Base-by-base conservation (phyloP, 2,329 filamentous ascomycete genomes). In the Colletotrichum sp. region DNA sequence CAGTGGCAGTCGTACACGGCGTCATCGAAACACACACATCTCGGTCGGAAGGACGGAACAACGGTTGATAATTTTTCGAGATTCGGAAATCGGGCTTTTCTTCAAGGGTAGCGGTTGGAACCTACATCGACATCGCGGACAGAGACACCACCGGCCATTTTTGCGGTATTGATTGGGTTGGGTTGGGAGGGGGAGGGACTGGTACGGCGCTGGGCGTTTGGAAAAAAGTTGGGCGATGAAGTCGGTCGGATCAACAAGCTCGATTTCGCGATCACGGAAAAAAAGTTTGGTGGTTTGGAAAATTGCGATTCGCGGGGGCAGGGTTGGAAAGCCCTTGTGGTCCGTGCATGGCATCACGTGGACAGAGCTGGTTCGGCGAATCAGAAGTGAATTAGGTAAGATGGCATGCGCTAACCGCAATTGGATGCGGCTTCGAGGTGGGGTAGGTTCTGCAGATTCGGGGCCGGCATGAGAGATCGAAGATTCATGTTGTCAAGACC, bases 121-220 rank as follows among this genome's bases (percentile, higher is more conserved):
- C 92, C 89, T 93, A 95, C 93, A 92, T 95, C 94, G 87, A 96
- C 94, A 90, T 96, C 95, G 89, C 94, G 94, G 89, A 96, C 95
- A 84, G 90, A 92, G 87, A 95, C 91, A 88, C 94, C 95, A 88
- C 94, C 92, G 86, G 90, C 89, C 95, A 96, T 96, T 87, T 90
- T 95, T 89, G 89, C 90, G 90, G 90, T 92, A 81, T 79, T 81
- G 79, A 83, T 86, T 81, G 80, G n/a, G 79, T 81, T 80, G 76
- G 73, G 67, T 75, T 77, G 77, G 71, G 71, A 69, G 79, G 72
- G 74, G 77, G 72, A 32, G 49, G 21, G 67, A 79, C 82, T 71
- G 81, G 79, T 80, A 82, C 57, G 76, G 71, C 72, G 68, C 59
- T 78, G 67, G 77, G 76, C 76, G 76, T 36, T 72, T 72, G 72